These are phyloP conservation scores for Solanum pinnatisectum DNA, from an alignment of 257 asterid genomes.

Conservation along the genomic window DNA sequence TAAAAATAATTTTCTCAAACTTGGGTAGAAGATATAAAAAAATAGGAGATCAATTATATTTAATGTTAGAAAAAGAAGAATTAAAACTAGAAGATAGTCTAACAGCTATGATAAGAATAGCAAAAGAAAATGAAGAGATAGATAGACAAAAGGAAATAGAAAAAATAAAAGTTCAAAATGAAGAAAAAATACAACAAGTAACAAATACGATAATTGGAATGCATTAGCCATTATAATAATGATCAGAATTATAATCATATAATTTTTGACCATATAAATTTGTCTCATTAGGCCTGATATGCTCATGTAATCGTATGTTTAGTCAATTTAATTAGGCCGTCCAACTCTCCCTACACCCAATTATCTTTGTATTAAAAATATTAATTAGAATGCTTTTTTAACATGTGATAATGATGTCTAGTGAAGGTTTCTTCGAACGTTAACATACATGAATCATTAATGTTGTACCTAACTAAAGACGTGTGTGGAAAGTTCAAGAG, in stretches of 20 bases:
- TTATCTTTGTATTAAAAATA: neutral
- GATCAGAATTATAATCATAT: neutral
- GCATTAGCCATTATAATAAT: neutral
- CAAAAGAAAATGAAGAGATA: too few relatives aligned
- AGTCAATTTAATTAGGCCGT: neutral
- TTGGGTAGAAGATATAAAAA: too few relatives aligned
- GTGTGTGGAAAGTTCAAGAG: neutral
- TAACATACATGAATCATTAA: neutral
- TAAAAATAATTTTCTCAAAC: too few relatives aligned
- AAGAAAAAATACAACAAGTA: too few relatives aligned
- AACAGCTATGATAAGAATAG: too few relatives aligned
- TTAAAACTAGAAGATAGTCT: too few relatives aligned
- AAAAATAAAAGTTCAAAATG: too few relatives aligned
- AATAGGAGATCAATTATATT: too few relatives aligned
- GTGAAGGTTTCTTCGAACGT: neutral
- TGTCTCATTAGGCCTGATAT: neutral
- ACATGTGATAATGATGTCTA: neutral
- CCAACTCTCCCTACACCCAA: neutral
- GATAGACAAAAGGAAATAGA: too few relatives aligned
- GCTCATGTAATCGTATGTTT: neutral
- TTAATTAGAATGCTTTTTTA: neutral
- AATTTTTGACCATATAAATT: neutral
- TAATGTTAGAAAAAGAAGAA: too few relatives aligned
- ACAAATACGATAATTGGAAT: neutral
- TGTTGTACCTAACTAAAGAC: neutral